Conservation (phyloP, 2,329 filamentous ascomycete species). For the Incumbomyces delicatus region DNA sequence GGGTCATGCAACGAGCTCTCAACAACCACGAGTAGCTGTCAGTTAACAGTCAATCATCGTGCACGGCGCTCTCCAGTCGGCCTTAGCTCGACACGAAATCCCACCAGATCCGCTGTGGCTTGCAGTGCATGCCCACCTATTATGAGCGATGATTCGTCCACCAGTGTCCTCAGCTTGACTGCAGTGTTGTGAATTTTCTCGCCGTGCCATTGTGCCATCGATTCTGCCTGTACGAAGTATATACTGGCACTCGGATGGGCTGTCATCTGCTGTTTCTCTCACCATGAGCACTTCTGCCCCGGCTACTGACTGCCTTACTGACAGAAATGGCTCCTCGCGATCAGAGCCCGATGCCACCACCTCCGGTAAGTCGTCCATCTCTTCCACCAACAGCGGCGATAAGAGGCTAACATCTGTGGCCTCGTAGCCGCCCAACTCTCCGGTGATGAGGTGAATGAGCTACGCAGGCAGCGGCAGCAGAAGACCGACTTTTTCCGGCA, state of each 20-base stretch:
- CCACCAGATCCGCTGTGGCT: no score
- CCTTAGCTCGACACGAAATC: no score
- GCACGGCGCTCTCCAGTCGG: no score
- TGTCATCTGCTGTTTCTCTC: slow-evolving; percentile 13
- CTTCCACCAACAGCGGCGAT: neutral
- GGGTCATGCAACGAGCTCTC: no score
- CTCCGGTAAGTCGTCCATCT: slow-evolving; percentile 15
- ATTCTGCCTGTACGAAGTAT: slow-evolving; percentile 3
- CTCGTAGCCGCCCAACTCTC: slow-evolving; percentile 20
- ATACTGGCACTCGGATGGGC: slow-evolving; percentile 2
- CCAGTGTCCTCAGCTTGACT: slow-evolving; percentile 1
- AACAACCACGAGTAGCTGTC: no score
- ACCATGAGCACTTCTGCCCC: slow-evolving; percentile 16
- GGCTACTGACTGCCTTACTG: slow-evolving; percentile 5
- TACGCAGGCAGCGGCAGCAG: slow-evolving; percentile 13
- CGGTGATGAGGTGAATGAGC: slow-evolving; percentile 16
- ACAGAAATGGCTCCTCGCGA: slow-evolving; percentile 20
- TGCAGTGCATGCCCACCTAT: no score
- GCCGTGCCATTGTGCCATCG: neutral
- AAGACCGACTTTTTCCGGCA: slow-evolving; percentile 6
- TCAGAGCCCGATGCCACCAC: slow-evolving; percentile 21
- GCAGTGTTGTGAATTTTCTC: slow-evolving; percentile 1
- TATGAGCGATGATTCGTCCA: no score
- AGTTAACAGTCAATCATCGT: no score
- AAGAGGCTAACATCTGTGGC: neutral